Evolutionary conservation across 805 yeast genomes (phyloP).

Genomic region (Ogataea sp.): DNA sequence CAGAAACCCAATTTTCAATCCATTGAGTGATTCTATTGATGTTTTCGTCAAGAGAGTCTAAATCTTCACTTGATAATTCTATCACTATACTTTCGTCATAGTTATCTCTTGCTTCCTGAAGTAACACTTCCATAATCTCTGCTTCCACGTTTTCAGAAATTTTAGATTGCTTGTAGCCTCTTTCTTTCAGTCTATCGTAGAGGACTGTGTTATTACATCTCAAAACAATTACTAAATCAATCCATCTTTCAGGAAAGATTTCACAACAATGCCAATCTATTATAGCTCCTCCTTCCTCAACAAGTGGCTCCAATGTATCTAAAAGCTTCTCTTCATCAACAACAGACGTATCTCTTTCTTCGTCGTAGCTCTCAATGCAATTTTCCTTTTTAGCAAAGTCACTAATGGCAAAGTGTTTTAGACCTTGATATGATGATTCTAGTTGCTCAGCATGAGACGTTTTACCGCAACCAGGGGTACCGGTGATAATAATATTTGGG

Average conservation of each 20-base stretch:
- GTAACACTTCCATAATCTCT: conserved; percentile 90
- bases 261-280: conserved; percentile 98
- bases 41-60: conserved; percentile 76
- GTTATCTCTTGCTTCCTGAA: conserved; percentile 79
- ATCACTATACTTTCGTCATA: conserved; percentile 78
- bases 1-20: conserved; percentile 66
- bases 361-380: conserved; percentile 80
- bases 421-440: conserved; percentile 40
- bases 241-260: conserved; percentile 84
- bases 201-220: conserved; percentile 66
- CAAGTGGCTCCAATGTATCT: conserved; percentile 70
- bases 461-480: conserved; percentile 92
- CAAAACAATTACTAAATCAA: conserved; percentile 87
- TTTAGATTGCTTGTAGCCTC: conserved; percentile 77
- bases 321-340: conserved; percentile 89
- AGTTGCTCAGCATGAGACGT: conserved; percentile 59
- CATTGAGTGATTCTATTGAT: conserved; percentile 69
- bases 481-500: conserved; percentile 85
- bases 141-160: conserved; percentile 90
- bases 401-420: conserved; percentile 57
- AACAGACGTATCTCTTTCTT: conserved; percentile 73
- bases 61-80: conserved; percentile 62
- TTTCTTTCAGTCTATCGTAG: conserved; percentile 63
- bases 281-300: conserved; percentile 80
- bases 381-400: conserved; percentile 73